phyloP scores from a whole-genome alignment of 306 rosid genomes.

The Sicyos baderoa region DNA sequence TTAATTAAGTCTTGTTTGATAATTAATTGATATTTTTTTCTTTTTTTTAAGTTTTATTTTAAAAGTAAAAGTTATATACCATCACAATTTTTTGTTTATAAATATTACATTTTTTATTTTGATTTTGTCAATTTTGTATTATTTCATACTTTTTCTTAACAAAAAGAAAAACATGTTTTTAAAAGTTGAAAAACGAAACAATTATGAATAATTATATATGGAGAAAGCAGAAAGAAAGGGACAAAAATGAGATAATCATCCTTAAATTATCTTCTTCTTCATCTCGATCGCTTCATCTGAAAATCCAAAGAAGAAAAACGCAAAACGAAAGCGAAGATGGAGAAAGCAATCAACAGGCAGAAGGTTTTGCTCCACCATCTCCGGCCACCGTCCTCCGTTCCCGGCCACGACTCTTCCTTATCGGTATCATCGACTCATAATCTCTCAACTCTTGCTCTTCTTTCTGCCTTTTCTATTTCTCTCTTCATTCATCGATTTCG shows the following conservation, averaged over 20 bases:
- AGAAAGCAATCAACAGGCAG: slow-evolving; percentile 22
- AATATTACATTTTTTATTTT: too few species aligned
- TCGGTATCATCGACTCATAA: slow-evolving; percentile 15
- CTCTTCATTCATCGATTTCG: not conserved
- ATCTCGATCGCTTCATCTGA: not conserved
- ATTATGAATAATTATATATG: too few species aligned
- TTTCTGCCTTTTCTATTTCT: not conserved
- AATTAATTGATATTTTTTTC: too few species aligned
- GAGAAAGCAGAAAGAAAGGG: too few species aligned
- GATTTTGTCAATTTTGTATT: too few species aligned
- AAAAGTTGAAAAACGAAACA: too few species aligned
- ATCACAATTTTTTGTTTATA: too few species aligned
- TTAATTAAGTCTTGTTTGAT: too few species aligned
- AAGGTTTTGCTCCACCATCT: slow-evolving; percentile 24
- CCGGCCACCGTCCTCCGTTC: slow-evolving; percentile 18
- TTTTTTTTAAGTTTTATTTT: too few species aligned
- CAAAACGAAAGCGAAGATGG: slow-evolving; percentile 11
- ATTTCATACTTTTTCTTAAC: too few species aligned
- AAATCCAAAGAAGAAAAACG: not conserved
- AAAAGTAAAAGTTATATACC: too few species aligned
- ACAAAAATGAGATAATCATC: not conserved
- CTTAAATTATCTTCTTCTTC: not conserved
- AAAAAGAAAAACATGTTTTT: too few species aligned
- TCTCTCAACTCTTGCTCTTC: not conserved
- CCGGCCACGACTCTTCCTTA: slow-evolving; percentile 7